Evolutionary conservation across 305 asterid genomes (phyloP).

Genomic region (Fraxinus paxiana): DNA sequence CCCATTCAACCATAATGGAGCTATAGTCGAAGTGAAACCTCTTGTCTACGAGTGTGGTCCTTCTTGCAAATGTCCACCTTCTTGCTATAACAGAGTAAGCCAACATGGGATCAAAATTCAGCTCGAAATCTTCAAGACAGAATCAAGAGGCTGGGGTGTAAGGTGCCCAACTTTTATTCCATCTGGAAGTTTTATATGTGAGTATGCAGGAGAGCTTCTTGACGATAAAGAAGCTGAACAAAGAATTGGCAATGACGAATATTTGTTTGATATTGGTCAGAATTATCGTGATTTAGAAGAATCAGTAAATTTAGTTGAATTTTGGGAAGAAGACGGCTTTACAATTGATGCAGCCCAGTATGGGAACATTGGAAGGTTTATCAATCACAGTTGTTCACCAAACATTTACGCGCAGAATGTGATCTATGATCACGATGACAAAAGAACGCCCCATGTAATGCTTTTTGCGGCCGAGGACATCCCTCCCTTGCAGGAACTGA

Average conservation of each 20-base stretch:
- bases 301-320: constrained; percentile 25
- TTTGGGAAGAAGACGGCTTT: constrained; percentile 49
- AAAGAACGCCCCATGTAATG: constrained; percentile 78
- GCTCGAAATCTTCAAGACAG: constrained; percentile 84
- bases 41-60: constrained; percentile 91
- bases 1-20: constrained; percentile 81
- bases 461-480: constrained; percentile 82
- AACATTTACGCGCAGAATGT: constrained; percentile 84
- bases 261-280: constrained; percentile 80
- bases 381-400: constrained; percentile 88
- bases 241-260: constrained; percentile 71
- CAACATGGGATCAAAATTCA: constrained; percentile 66
- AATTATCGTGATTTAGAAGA: constrained; percentile 41
- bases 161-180: constrained; percentile 66
- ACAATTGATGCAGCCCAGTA: constrained; percentile 72
- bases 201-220: constrained; percentile 87
- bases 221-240: constrained; percentile 80
- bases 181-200: constrained; percentile 88
- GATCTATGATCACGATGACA: constrained; percentile 65
- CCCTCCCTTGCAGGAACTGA: constrained; percentile 77
- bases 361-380: constrained; percentile 80
- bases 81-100: constrained; percentile 77
- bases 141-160: constrained; percentile 92
- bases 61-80: constrained; percentile 73
- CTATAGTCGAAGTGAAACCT: constrained; percentile 72